Evolutionary conservation across 176 grass and related monocot species (phyloP).

Genomic region (Rhynchospora breviuscula): DNA sequence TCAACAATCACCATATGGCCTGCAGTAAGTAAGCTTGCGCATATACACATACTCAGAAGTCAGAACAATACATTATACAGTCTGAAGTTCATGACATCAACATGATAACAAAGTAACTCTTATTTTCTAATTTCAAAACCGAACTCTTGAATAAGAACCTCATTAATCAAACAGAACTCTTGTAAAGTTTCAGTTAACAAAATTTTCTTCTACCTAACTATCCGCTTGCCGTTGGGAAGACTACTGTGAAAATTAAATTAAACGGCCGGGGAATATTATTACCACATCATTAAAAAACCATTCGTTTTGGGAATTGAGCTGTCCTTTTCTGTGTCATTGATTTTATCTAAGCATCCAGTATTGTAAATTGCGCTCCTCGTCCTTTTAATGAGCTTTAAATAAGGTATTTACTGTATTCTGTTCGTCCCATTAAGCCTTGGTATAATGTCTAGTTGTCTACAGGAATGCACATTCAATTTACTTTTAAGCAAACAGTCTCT

Average conservation of each 20-base stretch:
- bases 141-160: not conserved
- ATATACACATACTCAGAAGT: not conserved
- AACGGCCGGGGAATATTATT: not conserved
- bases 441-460: not conserved
- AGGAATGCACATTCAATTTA: constrained; percentile 5
- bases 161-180: not conserved
- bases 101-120: not conserved
- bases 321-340: constrained; percentile 7
- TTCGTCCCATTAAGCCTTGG: not conserved
- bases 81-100: not conserved
- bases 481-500: constrained; percentile 6
- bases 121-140: not conserved
- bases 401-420: not conserved
- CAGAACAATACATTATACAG: not conserved
- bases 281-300: not conserved
- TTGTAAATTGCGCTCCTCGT: constrained; percentile 3
- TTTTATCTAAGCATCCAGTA: constrained; percentile 15
- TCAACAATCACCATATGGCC: not conserved
- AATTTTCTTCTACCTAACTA: not conserved
- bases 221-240: not conserved
- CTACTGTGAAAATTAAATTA: not conserved
- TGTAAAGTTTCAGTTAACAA: not conserved
- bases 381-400: constrained; percentile 22
- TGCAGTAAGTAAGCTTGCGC: not conserved
- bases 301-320: constrained; percentile 22